Evolutionary conservation across 208 protist species (phyloP).

Genomic region (Acanthamoeba triangularis): DNA sequence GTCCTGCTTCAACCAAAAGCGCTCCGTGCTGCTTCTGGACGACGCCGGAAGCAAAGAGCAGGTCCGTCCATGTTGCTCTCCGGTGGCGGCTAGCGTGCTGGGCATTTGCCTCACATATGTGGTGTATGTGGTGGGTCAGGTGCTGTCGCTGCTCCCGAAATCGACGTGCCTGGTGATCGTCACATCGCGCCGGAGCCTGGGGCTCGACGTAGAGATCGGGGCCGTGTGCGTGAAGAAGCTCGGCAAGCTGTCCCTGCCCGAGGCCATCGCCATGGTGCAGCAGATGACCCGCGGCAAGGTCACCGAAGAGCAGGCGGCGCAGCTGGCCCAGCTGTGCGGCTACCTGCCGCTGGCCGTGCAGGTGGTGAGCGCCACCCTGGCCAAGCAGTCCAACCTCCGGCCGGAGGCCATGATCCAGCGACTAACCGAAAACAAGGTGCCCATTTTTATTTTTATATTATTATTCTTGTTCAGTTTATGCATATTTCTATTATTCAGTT

Average conservation of each 20-base stretch:
- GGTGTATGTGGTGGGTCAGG: neutral
- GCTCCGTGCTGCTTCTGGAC: slow-evolving; percentile 50
- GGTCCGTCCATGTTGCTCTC: neutral
- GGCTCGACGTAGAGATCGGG: slow-evolving; percentile 17
- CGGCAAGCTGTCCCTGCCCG: slow-evolving; percentile 11
- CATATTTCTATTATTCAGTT: neutral
- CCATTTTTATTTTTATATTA: no score
- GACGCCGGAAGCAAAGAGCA: slow-evolving; percentile 53
- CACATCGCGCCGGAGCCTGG: slow-evolving; percentile 14
- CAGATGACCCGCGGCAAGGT: slow-evolving; percentile 51
- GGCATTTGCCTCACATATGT: neutral
- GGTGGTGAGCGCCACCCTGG: slow-evolving; percentile 37
- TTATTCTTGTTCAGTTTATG: no score
- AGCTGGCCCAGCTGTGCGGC: slow-evolving; percentile 44
- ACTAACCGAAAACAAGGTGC: slow-evolving; percentile 16
- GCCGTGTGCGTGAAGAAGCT: slow-evolving; percentile 67
- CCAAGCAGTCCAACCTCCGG: slow-evolving; percentile 42
- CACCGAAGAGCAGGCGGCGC: slow-evolving; percentile 49
- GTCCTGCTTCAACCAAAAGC: slow-evolving; percentile 70
- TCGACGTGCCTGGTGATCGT: slow-evolving; percentile 65
- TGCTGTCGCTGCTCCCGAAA: slow-evolving; percentile 15
- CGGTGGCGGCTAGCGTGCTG: neutral
- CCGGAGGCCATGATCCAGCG: slow-evolving; percentile 45
- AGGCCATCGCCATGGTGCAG: slow-evolving; percentile 41
- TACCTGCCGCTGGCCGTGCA: slow-evolving; percentile 51